phyloP scores from a whole-genome alignment of 2,329 filamentous ascomycete genomes.

The Sclerotinia sclerotiorum region DNA sequence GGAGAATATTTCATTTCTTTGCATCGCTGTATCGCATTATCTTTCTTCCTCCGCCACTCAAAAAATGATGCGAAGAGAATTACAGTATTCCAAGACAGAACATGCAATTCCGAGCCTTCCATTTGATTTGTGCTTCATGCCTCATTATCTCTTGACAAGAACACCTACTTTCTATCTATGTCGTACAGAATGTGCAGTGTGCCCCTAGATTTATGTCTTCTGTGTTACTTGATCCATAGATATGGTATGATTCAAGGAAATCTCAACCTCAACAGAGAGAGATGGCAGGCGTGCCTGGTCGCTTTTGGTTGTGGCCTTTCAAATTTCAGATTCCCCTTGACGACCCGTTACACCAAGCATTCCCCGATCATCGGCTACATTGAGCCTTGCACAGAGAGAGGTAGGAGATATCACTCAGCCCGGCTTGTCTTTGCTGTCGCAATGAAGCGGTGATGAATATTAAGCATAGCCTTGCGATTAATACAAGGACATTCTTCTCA shows the following conservation, averaged over 20 bases:
- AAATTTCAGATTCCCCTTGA: not conserved
- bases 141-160: not conserved
- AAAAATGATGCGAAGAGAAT: not conserved
- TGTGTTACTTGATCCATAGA: not conserved
- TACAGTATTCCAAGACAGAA: not conserved
- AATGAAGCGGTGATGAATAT: not conserved
- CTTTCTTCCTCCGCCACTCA: not conserved
- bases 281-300: not conserved
- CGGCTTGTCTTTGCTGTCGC: not conserved
- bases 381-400: slow-evolving; percentile 8
- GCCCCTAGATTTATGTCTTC: not conserved
- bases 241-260: not conserved
- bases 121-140: not conserved
- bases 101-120: not conserved
- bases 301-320: not conserved
- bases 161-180: too few relatives aligned
- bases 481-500: not conserved
- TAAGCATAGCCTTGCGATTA: slow-evolving; percentile 19
- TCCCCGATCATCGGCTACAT: slow-evolving; percentile 15
- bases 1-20: not conserved
- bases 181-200: slow-evolving; percentile 17
- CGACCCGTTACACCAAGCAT: not conserved
- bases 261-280: not conserved
- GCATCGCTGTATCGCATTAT: not conserved
- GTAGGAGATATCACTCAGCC: slow-evolving; percentile 2